Evolutionary conservation across 441 rosid genomes (phyloP).

Genomic region (Adansonia gregorii): DNA sequence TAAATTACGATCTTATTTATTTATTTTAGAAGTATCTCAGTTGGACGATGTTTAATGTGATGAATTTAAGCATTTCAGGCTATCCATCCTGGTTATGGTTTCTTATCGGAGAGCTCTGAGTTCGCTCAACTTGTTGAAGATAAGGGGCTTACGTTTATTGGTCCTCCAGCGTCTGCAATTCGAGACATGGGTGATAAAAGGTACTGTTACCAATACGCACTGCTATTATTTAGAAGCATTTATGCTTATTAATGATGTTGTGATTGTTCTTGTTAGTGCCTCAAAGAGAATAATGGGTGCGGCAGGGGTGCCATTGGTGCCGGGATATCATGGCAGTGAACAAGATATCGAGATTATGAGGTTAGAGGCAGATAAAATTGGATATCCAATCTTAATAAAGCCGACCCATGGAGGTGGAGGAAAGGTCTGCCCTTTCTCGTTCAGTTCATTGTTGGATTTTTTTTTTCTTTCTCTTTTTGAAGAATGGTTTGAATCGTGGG

Average conservation of each 20-base stretch:
- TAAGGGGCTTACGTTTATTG: slow-evolving; percentile 76
- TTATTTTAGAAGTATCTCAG: background rate
- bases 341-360: slow-evolving; percentile 87
- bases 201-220: slow-evolving; percentile 34
- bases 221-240: background rate
- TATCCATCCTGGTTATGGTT: slow-evolving; percentile 93
- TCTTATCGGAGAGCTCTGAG: slow-evolving; percentile 81
- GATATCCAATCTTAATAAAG: slow-evolving; percentile 85
- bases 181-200: slow-evolving; percentile 98
- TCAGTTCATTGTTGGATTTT: background rate
- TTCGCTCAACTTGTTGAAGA: slow-evolving; percentile 89
- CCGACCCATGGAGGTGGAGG: slow-evolving; percentile 99
- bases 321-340: slow-evolving; percentile 88
- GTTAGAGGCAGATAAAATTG: slow-evolving; percentile 87
- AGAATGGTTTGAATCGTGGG: background rate
- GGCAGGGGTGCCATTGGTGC: slow-evolving; percentile 95
- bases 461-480: background rate
- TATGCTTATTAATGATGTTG: slow-evolving; percentile 26
- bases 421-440: slow-evolving; percentile 55
- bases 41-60: slow-evolving; percentile 1
- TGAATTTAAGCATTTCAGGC: slow-evolving; percentile 50
- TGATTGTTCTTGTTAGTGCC: slow-evolving; percentile 51
- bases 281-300: slow-evolving; percentile 98
- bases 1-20: background rate
- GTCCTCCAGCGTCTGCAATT: slow-evolving; percentile 92